Evolutionary conservation across 2,329 filamentous ascomycete genomes (phyloP).

Genomic region (Uncinocarpus reesii): DNA sequence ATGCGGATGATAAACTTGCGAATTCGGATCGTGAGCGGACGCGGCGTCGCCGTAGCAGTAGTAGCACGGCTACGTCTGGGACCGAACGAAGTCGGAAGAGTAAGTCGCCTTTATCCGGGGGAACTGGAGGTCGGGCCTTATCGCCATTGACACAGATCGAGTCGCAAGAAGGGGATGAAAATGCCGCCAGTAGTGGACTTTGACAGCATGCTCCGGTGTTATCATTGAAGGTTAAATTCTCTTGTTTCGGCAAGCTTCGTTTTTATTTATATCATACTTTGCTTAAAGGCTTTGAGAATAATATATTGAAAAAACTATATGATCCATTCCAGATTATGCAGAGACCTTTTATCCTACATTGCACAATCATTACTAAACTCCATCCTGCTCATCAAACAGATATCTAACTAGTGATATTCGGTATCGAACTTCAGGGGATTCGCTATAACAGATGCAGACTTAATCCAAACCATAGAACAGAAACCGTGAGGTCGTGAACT

Average conservation of each 20-base stretch:
- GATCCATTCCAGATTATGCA: too few species aligned
- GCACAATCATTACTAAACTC: too few species aligned
- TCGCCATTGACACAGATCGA: constrained; percentile 16
- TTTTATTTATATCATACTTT: constrained; percentile 5
- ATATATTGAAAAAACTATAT: background rate
- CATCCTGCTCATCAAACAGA: too few species aligned
- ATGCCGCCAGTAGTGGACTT: background rate
- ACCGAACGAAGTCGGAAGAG: constrained; percentile 20
- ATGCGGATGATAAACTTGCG: constrained; percentile 29
- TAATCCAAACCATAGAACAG: background rate
- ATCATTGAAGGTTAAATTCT: background rate
- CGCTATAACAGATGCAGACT: too few species aligned
- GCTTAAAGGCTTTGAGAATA: background rate
- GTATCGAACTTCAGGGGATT: background rate
- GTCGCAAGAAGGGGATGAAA: constrained; percentile 1
- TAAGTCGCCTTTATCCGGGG: constrained; percentile 8
- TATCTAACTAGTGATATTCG: background rate
- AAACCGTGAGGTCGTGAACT: background rate
- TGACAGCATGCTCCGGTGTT: background rate
- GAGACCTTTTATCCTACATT: too few species aligned
- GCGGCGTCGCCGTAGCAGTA: constrained; percentile 30
- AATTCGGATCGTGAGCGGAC: constrained; percentile 26
- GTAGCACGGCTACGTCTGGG: constrained; percentile 25
- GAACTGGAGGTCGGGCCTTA: constrained; percentile 6
- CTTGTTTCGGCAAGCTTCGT: background rate